Conservation (phyloP, 768 basidiomycete species). For the Tricholomella constricta region DNA sequence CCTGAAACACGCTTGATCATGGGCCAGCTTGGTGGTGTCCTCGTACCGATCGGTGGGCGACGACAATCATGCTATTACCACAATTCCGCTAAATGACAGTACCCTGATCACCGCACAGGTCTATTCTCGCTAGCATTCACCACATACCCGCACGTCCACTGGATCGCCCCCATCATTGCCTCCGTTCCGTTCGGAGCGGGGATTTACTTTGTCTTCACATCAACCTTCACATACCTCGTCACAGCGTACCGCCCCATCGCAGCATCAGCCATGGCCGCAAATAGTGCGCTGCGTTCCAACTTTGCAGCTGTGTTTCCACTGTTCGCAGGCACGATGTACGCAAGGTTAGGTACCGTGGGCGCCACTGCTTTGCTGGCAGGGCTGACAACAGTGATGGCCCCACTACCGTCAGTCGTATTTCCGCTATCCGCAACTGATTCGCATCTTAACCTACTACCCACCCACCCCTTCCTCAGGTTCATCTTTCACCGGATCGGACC, state of each 20-base stretch:
- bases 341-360: constrained; percentile 66
- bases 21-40: constrained; percentile 68
- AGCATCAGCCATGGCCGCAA: constrained; percentile 69
- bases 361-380: constrained; percentile 74
- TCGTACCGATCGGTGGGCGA: constrained; percentile 67
- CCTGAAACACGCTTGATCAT: constrained; percentile 68
- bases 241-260: constrained; percentile 67
- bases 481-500: constrained; percentile 26
- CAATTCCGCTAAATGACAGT: too few relatives aligned
- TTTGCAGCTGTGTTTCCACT: constrained; percentile 66
- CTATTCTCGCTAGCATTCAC: constrained; percentile 67
- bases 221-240: constrained; percentile 72
- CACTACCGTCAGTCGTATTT: constrained; percentile 51
- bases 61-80: too few relatives aligned
- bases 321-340: constrained; percentile 71
- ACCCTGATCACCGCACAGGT: constrained; percentile 31
- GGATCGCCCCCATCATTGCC: constrained; percentile 67
- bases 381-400: constrained; percentile 59
- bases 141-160: constrained; percentile 50
- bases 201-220: constrained; percentile 68
- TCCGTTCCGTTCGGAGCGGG: constrained; percentile 67
- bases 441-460: too few relatives aligned
- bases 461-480: too few relatives aligned
- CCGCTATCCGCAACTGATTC: too few relatives aligned
- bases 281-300: constrained; percentile 60